phyloP scores from a whole-genome alignment of 768 basidiomycete genomes.

The Naganishia antarctica region DNA sequence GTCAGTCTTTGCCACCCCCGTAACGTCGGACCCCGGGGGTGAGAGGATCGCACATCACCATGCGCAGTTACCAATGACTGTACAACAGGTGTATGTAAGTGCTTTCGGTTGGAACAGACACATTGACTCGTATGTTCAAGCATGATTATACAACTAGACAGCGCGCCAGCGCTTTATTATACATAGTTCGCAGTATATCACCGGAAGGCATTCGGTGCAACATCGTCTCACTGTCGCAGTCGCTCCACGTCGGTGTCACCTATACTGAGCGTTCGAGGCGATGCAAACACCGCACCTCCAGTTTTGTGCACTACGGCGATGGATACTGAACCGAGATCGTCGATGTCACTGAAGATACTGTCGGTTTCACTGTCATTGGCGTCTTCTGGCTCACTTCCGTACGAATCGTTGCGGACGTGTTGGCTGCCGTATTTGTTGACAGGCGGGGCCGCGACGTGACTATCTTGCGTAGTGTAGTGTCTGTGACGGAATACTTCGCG shows the following conservation, averaged over 20 bases:
- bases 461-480: not conserved
- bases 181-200: no score
- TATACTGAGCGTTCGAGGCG: constrained; percentile 8
- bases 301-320: constrained; percentile 13
- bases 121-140: no score
- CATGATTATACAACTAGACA: not conserved
- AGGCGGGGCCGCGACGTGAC: not conserved
- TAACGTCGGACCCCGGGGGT: no score
- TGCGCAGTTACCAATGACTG: no score
- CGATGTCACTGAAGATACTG: constrained; percentile 17
- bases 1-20: no score
- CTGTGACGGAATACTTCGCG: not conserved
- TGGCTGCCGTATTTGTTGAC: not conserved
- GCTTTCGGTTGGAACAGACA: no score
- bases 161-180: not conserved
- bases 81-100: no score
- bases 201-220: no score
- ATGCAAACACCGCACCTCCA: not conserved
- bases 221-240: not conserved
- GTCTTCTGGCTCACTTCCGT: not conserved
- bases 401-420: not conserved
- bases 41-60: no score
- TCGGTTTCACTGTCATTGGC: constrained; percentile 16
- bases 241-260: not conserved
- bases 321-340: constrained; percentile 5